phyloP scores from a whole-genome alignment of 768 basidiomycete species.

The Calocera viscosa region DNA sequence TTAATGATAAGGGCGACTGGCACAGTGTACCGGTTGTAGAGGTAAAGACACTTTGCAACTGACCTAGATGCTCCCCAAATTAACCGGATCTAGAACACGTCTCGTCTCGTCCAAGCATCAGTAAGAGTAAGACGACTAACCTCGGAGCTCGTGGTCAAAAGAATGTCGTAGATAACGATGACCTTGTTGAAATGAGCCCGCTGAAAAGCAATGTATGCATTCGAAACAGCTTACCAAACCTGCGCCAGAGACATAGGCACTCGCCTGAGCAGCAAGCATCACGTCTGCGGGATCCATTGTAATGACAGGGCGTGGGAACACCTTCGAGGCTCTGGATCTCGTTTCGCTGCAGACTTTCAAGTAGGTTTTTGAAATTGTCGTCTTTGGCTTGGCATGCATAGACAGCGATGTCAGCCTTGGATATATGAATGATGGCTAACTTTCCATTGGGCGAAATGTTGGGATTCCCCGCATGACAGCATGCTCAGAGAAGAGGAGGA shows the following conservation, averaged over 20 bases:
- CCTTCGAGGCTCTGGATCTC: neutral
- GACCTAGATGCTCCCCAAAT: neutral
- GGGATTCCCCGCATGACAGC: neutral
- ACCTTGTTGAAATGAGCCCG: neutral
- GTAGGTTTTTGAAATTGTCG: neutral
- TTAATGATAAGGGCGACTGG: neutral
- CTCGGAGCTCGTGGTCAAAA: neutral
- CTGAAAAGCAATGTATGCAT: neutral
- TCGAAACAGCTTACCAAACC: neutral
- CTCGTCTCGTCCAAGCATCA: neutral
- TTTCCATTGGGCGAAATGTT: neutral
- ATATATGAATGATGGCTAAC: neutral
- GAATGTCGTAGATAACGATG: neutral
- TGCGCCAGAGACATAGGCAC: neutral
- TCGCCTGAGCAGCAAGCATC: neutral
- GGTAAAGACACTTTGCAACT: neutral
- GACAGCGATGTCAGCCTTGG: neutral
- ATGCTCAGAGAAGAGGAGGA: neutral
- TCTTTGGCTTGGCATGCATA: neutral
- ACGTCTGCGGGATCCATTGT: neutral
- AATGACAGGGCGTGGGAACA: neutral
- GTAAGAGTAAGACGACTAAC: neutral
- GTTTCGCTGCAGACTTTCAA: neutral
- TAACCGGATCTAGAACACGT: neutral
- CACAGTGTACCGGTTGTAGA: neutral